Evolutionary conservation across 2,329 filamentous ascomycete genomes (phyloP), one percentile per base, ranked within the genome.

Genomic region (Pseudofabraea citricarpa): DNA sequence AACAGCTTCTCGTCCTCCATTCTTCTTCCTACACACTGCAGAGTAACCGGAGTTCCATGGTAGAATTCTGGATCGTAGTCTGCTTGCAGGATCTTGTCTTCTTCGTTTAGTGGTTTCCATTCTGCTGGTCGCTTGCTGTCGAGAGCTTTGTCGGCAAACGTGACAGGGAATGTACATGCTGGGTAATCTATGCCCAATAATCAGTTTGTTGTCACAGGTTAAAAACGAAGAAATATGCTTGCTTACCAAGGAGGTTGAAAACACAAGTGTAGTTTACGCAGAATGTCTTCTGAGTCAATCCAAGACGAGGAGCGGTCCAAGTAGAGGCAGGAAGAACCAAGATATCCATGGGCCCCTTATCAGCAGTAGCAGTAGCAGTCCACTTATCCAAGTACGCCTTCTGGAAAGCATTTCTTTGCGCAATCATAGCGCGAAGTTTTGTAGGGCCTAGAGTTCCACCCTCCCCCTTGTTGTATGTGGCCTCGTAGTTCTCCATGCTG

Each of bases 111-210:
- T 1, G 57, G 53, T 10, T 20, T 56, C 55, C 54, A 58, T 13
- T 27, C 38, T 6, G 41, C 41, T 33, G 53, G 50, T 6, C 16
- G 29, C n/a, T 32, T 44, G 15, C 36, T 10, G 36, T 72, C 69
- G 0, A 68, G 31, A 2, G 46, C 46, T 50, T 67, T 64, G 44
- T 71, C 65, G 1, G 66, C 67, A 41, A 59, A 59, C 0, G 66
- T 69, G 3, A 73, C 66, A 0, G 71, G 71, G 5, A 73, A 61
- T 1, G 68, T 67, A 9, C 68, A 60, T 7, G 47, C 50, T 13
- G 54, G 56, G 35, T 62, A 58, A 44, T 64, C 61, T 55, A 43
- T 12, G 12, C 36, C 9, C 19, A 35, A 2, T n/a, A 3, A 31
- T 4, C 9, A 36, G 42, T 57, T 26, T 53, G 46, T 36, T 20